These are phyloP conservation scores for Kodamaea suecica DNA, from an alignment of 1,139 yeast genomes.

Conservation along the genomic window DNA sequence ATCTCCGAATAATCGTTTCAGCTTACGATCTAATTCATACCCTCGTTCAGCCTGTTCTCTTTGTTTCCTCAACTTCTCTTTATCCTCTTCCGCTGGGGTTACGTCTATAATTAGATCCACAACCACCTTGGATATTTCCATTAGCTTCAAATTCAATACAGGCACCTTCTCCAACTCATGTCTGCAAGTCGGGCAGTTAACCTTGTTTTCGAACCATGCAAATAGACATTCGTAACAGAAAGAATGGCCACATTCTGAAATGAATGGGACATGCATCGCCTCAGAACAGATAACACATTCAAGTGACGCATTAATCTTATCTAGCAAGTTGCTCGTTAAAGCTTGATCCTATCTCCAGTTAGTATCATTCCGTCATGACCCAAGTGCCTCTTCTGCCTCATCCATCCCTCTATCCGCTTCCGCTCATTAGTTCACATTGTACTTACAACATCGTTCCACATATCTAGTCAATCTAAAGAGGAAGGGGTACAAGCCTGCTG, in stretches of 20 bases:
- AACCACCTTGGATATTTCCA: constrained; percentile 31
- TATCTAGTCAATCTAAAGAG: not conserved
- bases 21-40: constrained; percentile 38
- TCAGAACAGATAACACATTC: constrained; percentile 48
- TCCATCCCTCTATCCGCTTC: constrained; percentile 12
- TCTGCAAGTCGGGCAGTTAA: constrained; percentile 58
- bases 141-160: constrained; percentile 40
- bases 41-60: constrained; percentile 23
- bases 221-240: constrained; percentile 48
- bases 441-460: constrained; percentile 11
- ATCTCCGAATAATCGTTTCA: constrained; percentile 43
- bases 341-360: constrained; percentile 16
- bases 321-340: constrained; percentile 17
- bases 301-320: constrained; percentile 25
- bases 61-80: constrained; percentile 20
- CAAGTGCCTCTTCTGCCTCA: constrained; percentile 8
- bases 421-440: not conserved
- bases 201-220: constrained; percentile 48
- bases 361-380: constrained; percentile 2
- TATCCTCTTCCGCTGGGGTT: constrained; percentile 19
- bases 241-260: constrained; percentile 44
- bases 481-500: not conserved
- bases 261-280: constrained; percentile 43
- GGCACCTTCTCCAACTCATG: constrained; percentile 43
- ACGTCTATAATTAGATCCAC: constrained; percentile 31